Evolutionary conservation across 352 stramenopile species (phyloP).

Genomic region (Phytophthora boehmeriae): DNA sequence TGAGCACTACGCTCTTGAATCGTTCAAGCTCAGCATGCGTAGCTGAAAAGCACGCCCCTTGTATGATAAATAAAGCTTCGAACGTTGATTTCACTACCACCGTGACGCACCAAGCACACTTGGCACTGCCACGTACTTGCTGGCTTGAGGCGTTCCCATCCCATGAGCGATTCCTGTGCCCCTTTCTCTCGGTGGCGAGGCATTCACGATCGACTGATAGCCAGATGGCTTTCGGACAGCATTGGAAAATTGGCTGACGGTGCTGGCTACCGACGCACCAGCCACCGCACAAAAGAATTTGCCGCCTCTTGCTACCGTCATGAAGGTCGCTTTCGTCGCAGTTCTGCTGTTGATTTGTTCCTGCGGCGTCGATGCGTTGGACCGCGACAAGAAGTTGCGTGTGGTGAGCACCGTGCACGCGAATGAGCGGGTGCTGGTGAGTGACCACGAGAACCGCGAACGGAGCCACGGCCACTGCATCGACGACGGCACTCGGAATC

Average conservation of each 20-base stretch:
- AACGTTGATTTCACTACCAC: constrained; percentile 24
- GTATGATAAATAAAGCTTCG: constrained; percentile 27
- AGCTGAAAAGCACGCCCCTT: constrained; percentile 9
- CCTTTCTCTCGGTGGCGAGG: constrained; percentile 13
- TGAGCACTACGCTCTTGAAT: not conserved
- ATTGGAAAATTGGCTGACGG: not conserved
- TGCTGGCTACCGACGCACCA: not conserved
- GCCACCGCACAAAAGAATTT: constrained; percentile 19
- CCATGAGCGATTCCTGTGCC: constrained; percentile 2
- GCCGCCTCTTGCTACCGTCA: not conserved
- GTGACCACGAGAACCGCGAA: constrained; percentile 19
- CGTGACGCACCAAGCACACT: too few species aligned
- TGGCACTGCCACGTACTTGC: constrained; percentile 7
- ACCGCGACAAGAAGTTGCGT: constrained; percentile 29
- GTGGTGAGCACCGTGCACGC: constrained; percentile 37
- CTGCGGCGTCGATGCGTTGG: constrained; percentile 7
- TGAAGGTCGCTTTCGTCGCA: constrained; percentile 16
- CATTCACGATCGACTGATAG: constrained; percentile 20
- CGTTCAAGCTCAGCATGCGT: constrained; percentile 6
- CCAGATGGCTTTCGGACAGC: constrained; percentile 13
- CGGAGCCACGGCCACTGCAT: constrained; percentile 32
- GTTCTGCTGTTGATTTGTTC: constrained; percentile 12
- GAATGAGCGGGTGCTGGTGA: constrained; percentile 36
- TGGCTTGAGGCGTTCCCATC: not conserved
- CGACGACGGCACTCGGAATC: constrained; percentile 45